Conservation (phyloP, 1,284 basidiomycete species). For the Lentinula novae-zelandiae region DNA sequence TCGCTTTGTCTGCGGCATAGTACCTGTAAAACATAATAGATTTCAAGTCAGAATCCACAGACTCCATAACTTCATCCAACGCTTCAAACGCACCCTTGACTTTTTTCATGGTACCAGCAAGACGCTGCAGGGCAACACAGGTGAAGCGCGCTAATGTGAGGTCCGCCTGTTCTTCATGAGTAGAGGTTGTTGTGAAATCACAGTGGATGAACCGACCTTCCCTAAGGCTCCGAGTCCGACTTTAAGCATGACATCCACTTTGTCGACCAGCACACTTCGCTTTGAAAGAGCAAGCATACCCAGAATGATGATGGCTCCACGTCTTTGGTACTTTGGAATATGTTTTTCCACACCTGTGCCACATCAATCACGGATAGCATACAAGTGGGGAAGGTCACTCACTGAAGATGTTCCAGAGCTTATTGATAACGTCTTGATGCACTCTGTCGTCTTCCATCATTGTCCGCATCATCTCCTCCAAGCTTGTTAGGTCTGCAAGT, state of each 20-base stretch:
- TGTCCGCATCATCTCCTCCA: conserved; percentile 94
- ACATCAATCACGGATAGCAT: not conserved
- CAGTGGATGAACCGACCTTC: conserved; percentile 46
- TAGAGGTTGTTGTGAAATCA: not conserved
- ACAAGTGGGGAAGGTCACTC: conserved; percentile 26
- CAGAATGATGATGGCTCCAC: conserved; percentile 92
- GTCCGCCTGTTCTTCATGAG: conserved; percentile 57
- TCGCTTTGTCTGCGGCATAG: conserved; percentile 61
- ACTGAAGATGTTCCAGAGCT: conserved; percentile 97
- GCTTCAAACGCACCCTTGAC: conserved; percentile 70
- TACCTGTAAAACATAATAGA: not conserved
- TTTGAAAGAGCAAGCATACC: conserved; percentile 93
- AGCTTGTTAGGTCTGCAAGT: conserved; percentile 90
- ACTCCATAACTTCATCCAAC: not conserved
- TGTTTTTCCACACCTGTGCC: conserved; percentile 63
- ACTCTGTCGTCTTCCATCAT: conserved; percentile 84
- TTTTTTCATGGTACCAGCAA: conserved; percentile 95
- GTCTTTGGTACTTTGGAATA: conserved; percentile 79
- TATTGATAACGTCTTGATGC: conserved; percentile 81
- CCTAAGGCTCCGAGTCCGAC: conserved; percentile 88
- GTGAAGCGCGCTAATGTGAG: conserved; percentile 90
- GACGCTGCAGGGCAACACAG: conserved; percentile 87
- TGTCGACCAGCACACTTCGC: conserved; percentile 82
- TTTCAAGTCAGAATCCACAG: not conserved
- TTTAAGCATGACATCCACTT: conserved; percentile 81